Percentiles rank a stretch among this genome's conserved stretches.
These are phyloP conservation scores for Nicotiana obtusifolia DNA, from an alignment of 257 asterid species.

Conservation along the genomic window DNA sequence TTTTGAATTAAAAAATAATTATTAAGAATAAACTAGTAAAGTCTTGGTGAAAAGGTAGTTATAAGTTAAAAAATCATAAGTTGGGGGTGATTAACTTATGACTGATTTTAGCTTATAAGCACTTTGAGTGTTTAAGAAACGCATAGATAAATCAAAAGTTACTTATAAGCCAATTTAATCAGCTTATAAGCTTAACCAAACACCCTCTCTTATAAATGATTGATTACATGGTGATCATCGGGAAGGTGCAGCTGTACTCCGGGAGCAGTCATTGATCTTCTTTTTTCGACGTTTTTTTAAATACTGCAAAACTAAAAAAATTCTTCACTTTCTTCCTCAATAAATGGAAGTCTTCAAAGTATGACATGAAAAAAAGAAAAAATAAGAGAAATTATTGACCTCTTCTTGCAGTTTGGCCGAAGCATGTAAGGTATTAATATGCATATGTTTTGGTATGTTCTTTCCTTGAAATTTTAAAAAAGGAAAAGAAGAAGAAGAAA, in stretches of 20 bases:
- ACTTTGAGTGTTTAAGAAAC: too few relatives aligned
- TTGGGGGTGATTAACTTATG: too few relatives aligned
- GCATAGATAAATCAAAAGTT: too few relatives aligned
- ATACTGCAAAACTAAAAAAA: background rate
- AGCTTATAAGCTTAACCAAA: too few relatives aligned
- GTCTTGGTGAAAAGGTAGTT: too few relatives aligned
- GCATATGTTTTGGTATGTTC: background rate
- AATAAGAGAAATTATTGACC: background rate
- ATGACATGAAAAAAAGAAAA: background rate
- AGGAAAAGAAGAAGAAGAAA: background rate
- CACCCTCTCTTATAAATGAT: background rate
- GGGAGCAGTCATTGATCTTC: background rate
- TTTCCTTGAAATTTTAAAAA: slow-evolving; percentile 4
- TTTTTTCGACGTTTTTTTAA: background rate
- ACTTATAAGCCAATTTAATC: too few relatives aligned
- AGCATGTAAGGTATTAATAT: background rate
- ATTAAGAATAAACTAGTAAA: too few relatives aligned
- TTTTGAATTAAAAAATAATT: too few relatives aligned
- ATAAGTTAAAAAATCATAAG: too few relatives aligned
- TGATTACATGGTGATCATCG: slow-evolving; percentile 14
- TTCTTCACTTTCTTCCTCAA: background rate
- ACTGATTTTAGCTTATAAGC: too few relatives aligned
- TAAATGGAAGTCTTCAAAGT: background rate
- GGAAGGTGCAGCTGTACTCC: slow-evolving; percentile 8
- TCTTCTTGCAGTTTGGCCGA: background rate